Conservation (phyloP, 805 yeast species). For the Yueomyces sp. region DNA sequence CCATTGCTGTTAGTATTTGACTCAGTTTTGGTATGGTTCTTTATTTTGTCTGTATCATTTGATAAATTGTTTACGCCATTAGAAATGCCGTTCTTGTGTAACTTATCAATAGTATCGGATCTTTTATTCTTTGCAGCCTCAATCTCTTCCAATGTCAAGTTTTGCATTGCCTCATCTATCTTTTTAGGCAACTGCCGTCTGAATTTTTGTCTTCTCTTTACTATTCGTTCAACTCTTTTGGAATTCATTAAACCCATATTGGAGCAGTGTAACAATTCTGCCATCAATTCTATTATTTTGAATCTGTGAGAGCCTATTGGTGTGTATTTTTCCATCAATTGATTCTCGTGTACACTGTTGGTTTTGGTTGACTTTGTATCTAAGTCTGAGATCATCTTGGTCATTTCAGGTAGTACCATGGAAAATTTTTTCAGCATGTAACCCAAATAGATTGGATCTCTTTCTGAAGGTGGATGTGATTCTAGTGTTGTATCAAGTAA, state of each 20-base stretch:
- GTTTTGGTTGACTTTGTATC: slow-evolving; percentile 7
- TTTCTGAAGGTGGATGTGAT: slow-evolving; percentile 73
- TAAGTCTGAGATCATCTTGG: slow-evolving; percentile 5
- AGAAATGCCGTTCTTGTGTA: too few species aligned
- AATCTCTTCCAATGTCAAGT: not conserved
- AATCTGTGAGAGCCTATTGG: slow-evolving; percentile 40
- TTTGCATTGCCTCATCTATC: not conserved
- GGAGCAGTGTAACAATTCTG: slow-evolving; percentile 93
- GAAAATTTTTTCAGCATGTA: slow-evolving; percentile 67
- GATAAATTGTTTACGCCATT: too few species aligned
- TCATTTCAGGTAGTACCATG: slow-evolving; percentile 31
- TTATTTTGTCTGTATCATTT: too few species aligned
- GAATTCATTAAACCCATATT: slow-evolving; percentile 88
- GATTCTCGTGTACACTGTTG: not conserved
- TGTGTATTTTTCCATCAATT: slow-evolving; percentile 5
- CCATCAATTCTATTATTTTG: slow-evolving; percentile 81
- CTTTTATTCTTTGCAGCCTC: not conserved
- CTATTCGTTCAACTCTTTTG: slow-evolving; percentile 52
- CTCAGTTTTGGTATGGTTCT: not conserved
- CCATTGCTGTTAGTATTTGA: too few species aligned
- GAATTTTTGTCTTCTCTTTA: slow-evolving; percentile 53
- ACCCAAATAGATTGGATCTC: slow-evolving; percentile 88
- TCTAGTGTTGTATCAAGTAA: slow-evolving; percentile 64
- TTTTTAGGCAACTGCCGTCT: slow-evolving; percentile 37
- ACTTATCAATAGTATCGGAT: too few species aligned